Evolutionary conservation across 1,284 basidiomycete species (phyloP), one percentile per base, ranked within the genome.

Genomic region (Leccinum brunneo-olivaceum): DNA sequence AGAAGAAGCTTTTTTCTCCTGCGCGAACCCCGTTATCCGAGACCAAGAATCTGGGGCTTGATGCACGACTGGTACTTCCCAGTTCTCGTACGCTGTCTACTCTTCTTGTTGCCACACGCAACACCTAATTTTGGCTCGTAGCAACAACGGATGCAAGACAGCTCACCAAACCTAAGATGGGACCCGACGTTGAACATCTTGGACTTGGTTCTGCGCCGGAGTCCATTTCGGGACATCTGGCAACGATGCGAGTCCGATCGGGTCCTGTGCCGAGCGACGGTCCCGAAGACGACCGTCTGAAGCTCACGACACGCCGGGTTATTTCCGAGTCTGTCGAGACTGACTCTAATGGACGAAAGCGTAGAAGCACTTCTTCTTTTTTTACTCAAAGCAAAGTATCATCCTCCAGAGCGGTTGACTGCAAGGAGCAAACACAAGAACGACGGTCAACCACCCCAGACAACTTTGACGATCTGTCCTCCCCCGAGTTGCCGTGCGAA

Each of bases 401-500:
- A 20, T 49, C 52, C 29, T 49, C 45, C 11, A 49, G 45, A 24
- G 25, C 20, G 15, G 14, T 25, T 3, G 15, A 20, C 10, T 34
- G 25, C 20, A 38, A 15, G n/a, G 42, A 41, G 18, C 39, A 42
- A 14, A 45, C 6, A 16, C 51, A 39, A 43, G 45, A 45, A 23
- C 44, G 18, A 43, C 49, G 47, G 16, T 48, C 50, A 29, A 35
- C 38, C 19, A 55, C 48, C 2, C 51, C 53, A 1, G 56, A 58
- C 14, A 38, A 39, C 18, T 11, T 14, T 34, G 50, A 58, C 9
- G 39, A 44, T 29, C 41, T 67, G 65, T 43, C 76, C 10, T 81
- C 78, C 28, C 79, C 80, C 2, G 74, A 75, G 23, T 57, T 79
- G 18, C 74, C 73, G 30, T 39, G 54, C 5, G 69, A 68, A 14